Percentiles rank a stretch among this genome's conserved stretches.
phyloP scores from a whole-genome alignment of 257 asterid genomes.

The Solanum etuberosum region DNA sequence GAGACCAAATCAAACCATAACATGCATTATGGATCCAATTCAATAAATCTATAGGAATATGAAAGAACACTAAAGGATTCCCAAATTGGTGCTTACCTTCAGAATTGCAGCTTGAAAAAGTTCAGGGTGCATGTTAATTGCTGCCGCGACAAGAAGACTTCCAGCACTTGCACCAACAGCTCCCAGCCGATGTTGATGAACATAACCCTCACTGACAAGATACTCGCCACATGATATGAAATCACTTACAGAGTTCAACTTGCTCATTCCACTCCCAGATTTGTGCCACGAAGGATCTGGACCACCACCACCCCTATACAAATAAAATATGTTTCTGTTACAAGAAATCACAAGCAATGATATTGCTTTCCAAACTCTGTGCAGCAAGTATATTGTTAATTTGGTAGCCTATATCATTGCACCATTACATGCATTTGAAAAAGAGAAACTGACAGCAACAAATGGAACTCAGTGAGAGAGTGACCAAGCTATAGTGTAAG shows the following conservation, averaged over 20 bases:
- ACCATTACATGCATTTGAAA: background rate
- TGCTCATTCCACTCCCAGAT: constrained; percentile 55
- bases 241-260: constrained; percentile 66
- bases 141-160: constrained; percentile 73
- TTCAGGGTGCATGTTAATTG: constrained; percentile 61
- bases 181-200: constrained; percentile 41
- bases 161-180: constrained; percentile 85
- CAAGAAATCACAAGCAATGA: background rate
- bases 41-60: background rate
- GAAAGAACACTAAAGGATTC: background rate
- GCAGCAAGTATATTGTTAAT: background rate
- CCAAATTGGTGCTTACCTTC: constrained; percentile 36
- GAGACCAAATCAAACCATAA: background rate
- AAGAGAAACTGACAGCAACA: background rate
- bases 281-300: constrained; percentile 65
- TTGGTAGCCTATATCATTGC: background rate
- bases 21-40: background rate
- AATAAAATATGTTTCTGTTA: background rate
- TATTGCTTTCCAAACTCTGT: background rate
- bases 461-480: background rate
- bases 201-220: constrained; percentile 47
- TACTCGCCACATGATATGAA: constrained; percentile 57
- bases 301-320: constrained; percentile 78
- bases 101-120: constrained; percentile 71
- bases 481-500: background rate